Percentiles rank a stretch among this genome's conserved stretches.
Conservation (phyloP, 768 basidiomycete species). For the Nidularia pulvinata region DNA sequence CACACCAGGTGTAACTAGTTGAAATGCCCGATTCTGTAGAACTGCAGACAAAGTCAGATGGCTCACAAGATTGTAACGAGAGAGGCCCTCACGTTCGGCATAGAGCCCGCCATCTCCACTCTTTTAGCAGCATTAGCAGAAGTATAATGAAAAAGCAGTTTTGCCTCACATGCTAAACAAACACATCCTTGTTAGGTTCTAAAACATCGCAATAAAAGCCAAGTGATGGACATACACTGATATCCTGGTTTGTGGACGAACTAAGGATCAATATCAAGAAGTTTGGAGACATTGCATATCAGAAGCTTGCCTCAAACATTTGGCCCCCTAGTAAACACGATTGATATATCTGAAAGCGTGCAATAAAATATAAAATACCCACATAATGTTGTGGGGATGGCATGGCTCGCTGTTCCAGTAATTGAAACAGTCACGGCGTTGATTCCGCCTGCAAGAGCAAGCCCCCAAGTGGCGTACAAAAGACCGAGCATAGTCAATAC, state of each 20-base stretch:
- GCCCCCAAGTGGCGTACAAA: neutral
- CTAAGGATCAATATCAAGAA: neutral
- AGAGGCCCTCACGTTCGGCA: slow-evolving; percentile 16
- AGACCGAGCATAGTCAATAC: neutral
- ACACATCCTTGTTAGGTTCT: neutral
- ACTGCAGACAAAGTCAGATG: slow-evolving; percentile 3
- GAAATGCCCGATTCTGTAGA: slow-evolving; percentile 14
- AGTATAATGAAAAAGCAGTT: neutral
- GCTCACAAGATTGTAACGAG: neutral
- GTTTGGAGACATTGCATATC: neutral
- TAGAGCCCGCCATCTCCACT: slow-evolving; percentile 28
- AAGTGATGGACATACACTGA: slow-evolving; percentile 18
- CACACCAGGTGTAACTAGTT: slow-evolving; percentile 7
- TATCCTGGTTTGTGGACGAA: slow-evolving; percentile 14
- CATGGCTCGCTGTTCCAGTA: slow-evolving; percentile 24
- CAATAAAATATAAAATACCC: slow-evolving; percentile 1
- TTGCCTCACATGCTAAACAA: slow-evolving; percentile 16
- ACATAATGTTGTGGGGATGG: slow-evolving; percentile 27
- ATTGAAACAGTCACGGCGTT: slow-evolving; percentile 20
- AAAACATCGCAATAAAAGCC: no score
- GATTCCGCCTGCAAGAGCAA: slow-evolving; percentile 6
- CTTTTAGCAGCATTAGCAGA: slow-evolving; percentile 8
- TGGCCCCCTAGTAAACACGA: slow-evolving; percentile 18
- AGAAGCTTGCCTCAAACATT: slow-evolving; percentile 22
- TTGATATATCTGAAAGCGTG: neutral